Base-by-base conservation (phyloP, 768 basidiomycete species). In the Suillus alpinus region DNA sequence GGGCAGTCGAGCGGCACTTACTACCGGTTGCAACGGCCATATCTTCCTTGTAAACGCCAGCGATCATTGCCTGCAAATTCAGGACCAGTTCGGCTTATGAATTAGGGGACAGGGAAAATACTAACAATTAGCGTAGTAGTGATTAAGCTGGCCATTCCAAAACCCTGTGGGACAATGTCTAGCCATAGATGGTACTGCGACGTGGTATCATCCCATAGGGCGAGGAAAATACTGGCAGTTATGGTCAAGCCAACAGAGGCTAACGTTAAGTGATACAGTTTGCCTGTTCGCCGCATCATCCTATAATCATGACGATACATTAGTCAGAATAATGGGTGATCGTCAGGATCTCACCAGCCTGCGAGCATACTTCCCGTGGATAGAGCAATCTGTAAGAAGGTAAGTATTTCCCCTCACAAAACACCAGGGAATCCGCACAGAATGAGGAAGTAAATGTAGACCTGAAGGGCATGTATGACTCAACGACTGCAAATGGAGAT, bases 11-110 rank as follows among this genome's bases (percentile, higher is more conserved):
- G 63, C 56, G n/a, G 58, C 65, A 79, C 90, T 78, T 76, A 95
- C 94, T 91, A 72, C 94, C 94, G 37, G 90, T 95, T 56, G 92
- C 93, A 46, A 96, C 86, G 12, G 94, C 87, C 81, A 92, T 85
- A 66, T 94, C 92, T 71, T 89, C 84, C 68, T 87, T 86, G 62
- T 83, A 79, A 43, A 95, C 90, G 49, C 85, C 81, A 29, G 94
- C 85, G 60, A 96, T 94, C 82, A 97, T 87, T 14, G 94, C 95
- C 92, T 94, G 68, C 56, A 62, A 58, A 44, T 58, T 60, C 26
- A 36, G 60, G 18, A 58, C 23, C 31, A 46, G 55, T 37, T 58
- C 62, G 36, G 62, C 40, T 46, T 55, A 49, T 59, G 52, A 67
- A 59, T 31, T 31, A 44, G 59, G 63, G 56, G 23, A 39, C 5